Base-by-base conservation (phyloP, 1,284 basidiomycete species). In the Apiotrichum porosum region DNA sequence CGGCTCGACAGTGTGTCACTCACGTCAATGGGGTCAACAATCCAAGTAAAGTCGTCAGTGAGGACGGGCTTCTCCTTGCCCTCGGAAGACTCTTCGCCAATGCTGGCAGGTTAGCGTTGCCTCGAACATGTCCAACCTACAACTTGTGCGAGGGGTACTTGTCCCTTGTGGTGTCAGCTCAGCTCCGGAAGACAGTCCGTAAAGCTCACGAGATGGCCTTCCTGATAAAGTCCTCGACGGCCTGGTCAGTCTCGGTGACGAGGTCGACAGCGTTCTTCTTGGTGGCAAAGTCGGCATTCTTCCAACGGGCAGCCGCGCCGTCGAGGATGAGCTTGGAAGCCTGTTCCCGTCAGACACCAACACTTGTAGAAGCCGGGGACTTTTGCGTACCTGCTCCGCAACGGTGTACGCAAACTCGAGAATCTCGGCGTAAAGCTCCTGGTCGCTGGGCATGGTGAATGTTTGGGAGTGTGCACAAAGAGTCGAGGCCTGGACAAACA, bases 181-280 rank as follows among this genome's bases (percentile, higher is more conserved):
- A n/a, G n/a, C n/a, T n/a, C n/a, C n/a, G n/a, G n/a, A n/a, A n/a
- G n/a, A n/a, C n/a, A n/a, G n/a, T n/a, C n/a, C n/a, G n/a, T n/a
- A n/a, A n/a, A n/a, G n/a, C n/a, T n/a, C n/a, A n/a, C n/a, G 76
- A 72, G 44, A 97, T 82, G 62, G 83, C 81, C 36, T 76, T 65
- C 70, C 83, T 84, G 44, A 97, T 88, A 45, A 93, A 77, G 56
- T 88, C 83, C 71, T 97, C 93, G 8, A 95, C 91, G 21, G 80
- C 83, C 49, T 93, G 85, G 71, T 98, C 93, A 60, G 89, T 94
- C 74, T 95, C 87, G 0, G 93, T 97, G 10, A 97, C 93, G 23
- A 97, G 78, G 72, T 92, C 89, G 21, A 90, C 61, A 10, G 67
- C 58, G 33, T 66, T 69, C 58, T 63, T 65, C 58, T 69, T 69